phyloP scores from a whole-genome alignment of 805 yeast species.

The Candida sithepensis region DNA sequence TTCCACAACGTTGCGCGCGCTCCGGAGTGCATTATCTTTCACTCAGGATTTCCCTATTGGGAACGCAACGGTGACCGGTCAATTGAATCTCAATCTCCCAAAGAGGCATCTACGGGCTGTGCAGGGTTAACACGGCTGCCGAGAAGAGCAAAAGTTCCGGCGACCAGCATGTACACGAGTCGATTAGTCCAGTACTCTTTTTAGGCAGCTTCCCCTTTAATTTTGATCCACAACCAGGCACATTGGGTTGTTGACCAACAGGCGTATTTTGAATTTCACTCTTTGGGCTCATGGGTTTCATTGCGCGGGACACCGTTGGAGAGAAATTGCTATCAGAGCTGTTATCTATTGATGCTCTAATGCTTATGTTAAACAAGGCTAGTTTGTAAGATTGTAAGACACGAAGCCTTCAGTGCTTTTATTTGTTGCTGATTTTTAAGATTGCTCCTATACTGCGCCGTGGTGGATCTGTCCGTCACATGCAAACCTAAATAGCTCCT shows the following conservation, averaged over 20 bases:
- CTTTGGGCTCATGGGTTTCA: not conserved
- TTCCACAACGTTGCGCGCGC: too few relatives aligned
- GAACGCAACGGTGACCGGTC: not conserved
- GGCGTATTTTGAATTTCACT: not conserved
- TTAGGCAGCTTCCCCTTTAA: too few relatives aligned
- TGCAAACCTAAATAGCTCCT: not conserved
- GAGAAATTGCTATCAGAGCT: not conserved
- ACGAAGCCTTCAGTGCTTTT: too few relatives aligned
- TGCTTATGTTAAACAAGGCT: not conserved
- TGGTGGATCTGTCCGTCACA: not conserved
- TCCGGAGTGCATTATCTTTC: not conserved
- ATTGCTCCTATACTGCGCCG: not conserved
- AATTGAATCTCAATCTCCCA: not conserved
- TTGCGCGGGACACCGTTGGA: not conserved
- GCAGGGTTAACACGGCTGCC: not conserved
- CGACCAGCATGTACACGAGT: too few relatives aligned
- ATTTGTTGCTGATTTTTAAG: not conserved
- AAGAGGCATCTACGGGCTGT: not conserved
- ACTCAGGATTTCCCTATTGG: not conserved
- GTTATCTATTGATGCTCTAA: not conserved
- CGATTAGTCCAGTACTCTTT: too few relatives aligned
- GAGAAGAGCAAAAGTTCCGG: too few relatives aligned
- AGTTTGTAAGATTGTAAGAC: too few relatives aligned
- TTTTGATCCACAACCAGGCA: too few relatives aligned
- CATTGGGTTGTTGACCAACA: too few relatives aligned